phyloP scores from a whole-genome alignment of 2,329 filamentous ascomycete genomes.

The Aspergillus floridensis region DNA sequence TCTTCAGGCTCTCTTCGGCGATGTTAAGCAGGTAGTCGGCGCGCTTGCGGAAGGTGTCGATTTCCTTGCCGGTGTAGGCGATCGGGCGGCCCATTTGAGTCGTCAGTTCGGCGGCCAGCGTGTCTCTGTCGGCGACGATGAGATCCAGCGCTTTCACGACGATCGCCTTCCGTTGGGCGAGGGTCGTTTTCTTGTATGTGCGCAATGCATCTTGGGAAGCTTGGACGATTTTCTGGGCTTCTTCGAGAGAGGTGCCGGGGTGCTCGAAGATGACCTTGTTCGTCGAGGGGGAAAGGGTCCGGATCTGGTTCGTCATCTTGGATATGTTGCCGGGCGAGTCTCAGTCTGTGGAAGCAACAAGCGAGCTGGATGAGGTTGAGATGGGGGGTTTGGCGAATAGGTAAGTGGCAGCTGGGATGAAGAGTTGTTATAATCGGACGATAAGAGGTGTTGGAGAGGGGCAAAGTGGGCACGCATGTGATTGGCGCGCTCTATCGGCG shows the following conservation, averaged over 20 bases:
- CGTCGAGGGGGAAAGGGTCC: conserved; percentile 82
- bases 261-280: conserved; percentile 79
- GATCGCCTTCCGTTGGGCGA: conserved; percentile 73
- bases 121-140: conserved; percentile 68
- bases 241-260: conserved; percentile 56
- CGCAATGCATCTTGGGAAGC: conserved; percentile 30
- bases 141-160: conserved; percentile 73
- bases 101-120: conserved; percentile 75
- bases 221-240: conserved; percentile 24
- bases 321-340: background rate
- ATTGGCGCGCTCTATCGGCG: background rate
- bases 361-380: background rate
- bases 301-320: conserved; percentile 28
- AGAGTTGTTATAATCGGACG: conserved; percentile 1
- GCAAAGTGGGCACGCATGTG: background rate
- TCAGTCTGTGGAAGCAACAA: background rate
- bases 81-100: conserved; percentile 91
- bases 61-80: conserved; percentile 75
- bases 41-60: conserved; percentile 76
- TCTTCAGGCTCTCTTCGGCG: conserved; percentile 70
- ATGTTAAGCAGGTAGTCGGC: conserved; percentile 82
- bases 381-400: background rate
- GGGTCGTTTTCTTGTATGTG: conserved; percentile 65
- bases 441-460: background rate
- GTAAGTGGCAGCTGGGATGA: background rate